Evolutionary conservation across 805 yeast genomes (phyloP), one percentile per base, ranked within the genome.

Genomic region (Yarrowia sp.): DNA sequence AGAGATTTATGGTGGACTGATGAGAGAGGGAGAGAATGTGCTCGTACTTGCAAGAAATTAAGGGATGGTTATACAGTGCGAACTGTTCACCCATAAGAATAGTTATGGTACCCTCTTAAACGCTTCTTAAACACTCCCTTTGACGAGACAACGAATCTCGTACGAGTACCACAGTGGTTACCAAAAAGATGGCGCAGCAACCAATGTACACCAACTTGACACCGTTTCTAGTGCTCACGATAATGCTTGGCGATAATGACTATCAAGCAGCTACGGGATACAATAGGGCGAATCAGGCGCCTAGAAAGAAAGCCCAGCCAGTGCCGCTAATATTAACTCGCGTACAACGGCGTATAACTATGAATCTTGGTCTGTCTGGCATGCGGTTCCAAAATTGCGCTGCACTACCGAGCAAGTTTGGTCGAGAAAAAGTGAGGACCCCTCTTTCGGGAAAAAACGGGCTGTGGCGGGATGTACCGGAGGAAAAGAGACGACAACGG

Each of bases 321-420:
- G 30, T 24, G 30, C 30, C 30, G 30, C 30, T 24, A 49, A 33
- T 34, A 33, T 49, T n/a, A n/a, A 33, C 55, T 50, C 40, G 55
- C 55, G 39, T 34, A 34, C 12, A 34, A 30, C 20, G 19, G 38
- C 38, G 53, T n/a, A 30, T 15, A 47, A 30, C 15, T 47, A 47
- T 47, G 38, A 47, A 47, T 47, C 53, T 47, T n/a, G 30, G 30
- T 24, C 30, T 24, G 7, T 24, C 30, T 46, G n/a, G 36, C 17
- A 30, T 30, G 53, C 38, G 8, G 5, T 30, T 15, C 17, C 12
- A 20, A 33, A n/a, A n/a, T 14, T 36, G 24, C 8, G n/a, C 24
- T 52, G 58, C 58, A 52, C 9, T 13, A 52, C 33, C 17, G 58
- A 52, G 58, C 58, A 52, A 52, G 30, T 34, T 52, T 34, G n/a